Percentiles rank a stretch among this genome's conserved stretches.
Evolutionary conservation across 2,329 filamentous ascomycete species (phyloP).

Genomic region (Pestalotiopsis sp.): DNA sequence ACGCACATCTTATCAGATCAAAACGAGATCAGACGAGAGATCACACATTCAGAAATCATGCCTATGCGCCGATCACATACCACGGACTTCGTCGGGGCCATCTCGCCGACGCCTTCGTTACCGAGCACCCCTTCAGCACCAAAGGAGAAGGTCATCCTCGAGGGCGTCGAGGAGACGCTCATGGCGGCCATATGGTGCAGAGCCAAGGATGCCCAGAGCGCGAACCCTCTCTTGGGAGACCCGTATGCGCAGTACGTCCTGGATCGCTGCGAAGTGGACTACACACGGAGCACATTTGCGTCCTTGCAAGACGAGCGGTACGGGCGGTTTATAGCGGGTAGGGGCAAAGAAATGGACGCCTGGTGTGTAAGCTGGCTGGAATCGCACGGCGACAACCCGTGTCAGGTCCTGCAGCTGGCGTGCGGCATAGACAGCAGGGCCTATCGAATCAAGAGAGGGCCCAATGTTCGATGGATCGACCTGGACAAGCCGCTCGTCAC

Average conservation of each 20-base stretch:
- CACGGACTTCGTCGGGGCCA: background rate
- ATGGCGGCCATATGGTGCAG: background rate
- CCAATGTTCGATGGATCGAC: constrained; percentile 26
- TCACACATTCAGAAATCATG: background rate
- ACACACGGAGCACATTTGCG: constrained; percentile 3
- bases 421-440: constrained; percentile 27
- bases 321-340: background rate
- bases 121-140: background rate
- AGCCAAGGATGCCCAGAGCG: constrained; percentile 1
- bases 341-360: constrained; percentile 3
- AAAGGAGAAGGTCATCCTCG: constrained; percentile 10
- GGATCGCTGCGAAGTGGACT: constrained; percentile 11
- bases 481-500: constrained; percentile 26
- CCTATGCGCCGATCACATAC: background rate
- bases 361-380: constrained; percentile 12
- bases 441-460: constrained; percentile 17
- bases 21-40: too few relatives aligned
- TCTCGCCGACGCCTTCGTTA: background rate
- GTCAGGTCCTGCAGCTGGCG: constrained; percentile 24
- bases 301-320: constrained; percentile 10
- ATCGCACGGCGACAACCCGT: background rate
- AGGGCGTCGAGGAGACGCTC: constrained; percentile 13
- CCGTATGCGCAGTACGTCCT: constrained; percentile 9
- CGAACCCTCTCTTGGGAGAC: constrained; percentile 12
- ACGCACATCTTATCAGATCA: background rate